Conservation (phyloP, 2,329 filamentous ascomycete species). For the Didymella exigua region DNA sequence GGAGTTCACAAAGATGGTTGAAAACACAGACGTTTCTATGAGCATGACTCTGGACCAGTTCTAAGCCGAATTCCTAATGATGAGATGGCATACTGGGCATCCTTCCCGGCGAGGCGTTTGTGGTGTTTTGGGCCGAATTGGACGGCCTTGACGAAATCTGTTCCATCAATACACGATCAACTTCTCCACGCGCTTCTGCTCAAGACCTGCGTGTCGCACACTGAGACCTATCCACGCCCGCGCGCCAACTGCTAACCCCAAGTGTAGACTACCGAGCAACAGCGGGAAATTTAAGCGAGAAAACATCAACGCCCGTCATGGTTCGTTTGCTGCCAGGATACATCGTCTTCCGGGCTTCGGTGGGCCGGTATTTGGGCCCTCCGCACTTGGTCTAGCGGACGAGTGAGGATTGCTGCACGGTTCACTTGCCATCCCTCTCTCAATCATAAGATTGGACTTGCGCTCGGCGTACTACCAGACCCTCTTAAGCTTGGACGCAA, state of each 20-base stretch:
- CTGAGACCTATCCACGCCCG: background rate
- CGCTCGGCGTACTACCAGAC: too few relatives aligned
- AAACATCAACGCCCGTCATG: too few relatives aligned
- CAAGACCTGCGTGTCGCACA: background rate
- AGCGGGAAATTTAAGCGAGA: too few relatives aligned
- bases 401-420: too few relatives aligned
- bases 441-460: too few relatives aligned
- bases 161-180: conserved; percentile 34
- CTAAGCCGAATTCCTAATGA: conserved; percentile 25
- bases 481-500: too few relatives aligned
- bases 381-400: too few relatives aligned
- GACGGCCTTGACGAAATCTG: conserved; percentile 30
- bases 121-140: conserved; percentile 30
- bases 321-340: too few relatives aligned
- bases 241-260: background rate
- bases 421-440: too few relatives aligned
- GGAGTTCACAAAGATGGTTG: conserved; percentile 98
- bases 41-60: conserved; percentile 70
- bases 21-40: conserved; percentile 79
- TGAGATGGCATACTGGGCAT: conserved; percentile 20
- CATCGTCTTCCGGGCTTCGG: too few relatives aligned
- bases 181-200: background rate
- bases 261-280: background rate
- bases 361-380: too few relatives aligned
- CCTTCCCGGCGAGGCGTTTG: conserved; percentile 43